Evolutionary conservation across 1,139 yeast genomes (phyloP).

Genomic region (Pneumocystis jirovecii): DNA sequence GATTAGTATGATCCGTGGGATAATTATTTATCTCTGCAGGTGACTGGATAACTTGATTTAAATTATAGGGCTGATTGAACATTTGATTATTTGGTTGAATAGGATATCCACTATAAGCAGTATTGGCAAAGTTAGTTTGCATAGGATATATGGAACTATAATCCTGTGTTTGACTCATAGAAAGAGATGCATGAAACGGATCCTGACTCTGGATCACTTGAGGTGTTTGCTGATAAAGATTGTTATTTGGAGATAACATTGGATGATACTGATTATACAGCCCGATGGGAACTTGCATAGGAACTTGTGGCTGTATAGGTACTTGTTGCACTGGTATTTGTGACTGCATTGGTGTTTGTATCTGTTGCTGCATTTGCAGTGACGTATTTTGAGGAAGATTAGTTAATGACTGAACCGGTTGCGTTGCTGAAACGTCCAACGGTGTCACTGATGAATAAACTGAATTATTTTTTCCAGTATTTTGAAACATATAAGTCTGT

Average conservation of each 20-base stretch:
- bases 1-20: not conserved
- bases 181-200: not conserved
- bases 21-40: not conserved
- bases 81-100: not conserved
- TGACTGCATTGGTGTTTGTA: not conserved
- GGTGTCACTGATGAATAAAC: not conserved
- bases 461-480: not conserved
- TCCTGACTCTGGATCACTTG: not conserved
- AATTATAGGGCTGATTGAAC: conserved; percentile 1
- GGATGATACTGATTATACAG: not conserved
- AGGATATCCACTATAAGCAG: not conserved
- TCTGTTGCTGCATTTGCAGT: not conserved
- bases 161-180: not conserved
- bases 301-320: not conserved
- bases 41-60: not conserved
- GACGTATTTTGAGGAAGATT: not conserved
- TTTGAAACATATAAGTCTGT: conserved; percentile 10
- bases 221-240: not conserved
- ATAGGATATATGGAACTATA: not conserved
- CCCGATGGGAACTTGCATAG: not conserved
- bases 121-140: not conserved
- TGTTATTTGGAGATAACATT: not conserved
- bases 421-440: not conserved
- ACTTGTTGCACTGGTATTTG: not conserved
- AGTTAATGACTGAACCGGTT: not conserved